Evolutionary conservation across 176 grass and related monocot genomes (phyloP).

Genomic region (Aechmea fasciata): DNA sequence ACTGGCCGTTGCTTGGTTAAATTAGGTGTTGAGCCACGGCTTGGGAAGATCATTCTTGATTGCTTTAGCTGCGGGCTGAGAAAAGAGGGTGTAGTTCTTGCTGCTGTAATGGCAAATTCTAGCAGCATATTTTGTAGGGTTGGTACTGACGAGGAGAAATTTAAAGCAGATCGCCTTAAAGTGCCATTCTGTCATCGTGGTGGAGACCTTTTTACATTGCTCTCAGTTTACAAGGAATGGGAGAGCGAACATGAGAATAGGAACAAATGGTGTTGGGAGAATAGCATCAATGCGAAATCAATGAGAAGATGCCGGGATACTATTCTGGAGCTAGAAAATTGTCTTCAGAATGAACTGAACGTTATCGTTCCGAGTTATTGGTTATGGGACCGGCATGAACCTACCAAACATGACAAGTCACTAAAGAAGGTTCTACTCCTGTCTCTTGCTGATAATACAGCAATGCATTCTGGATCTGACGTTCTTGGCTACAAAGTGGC

Average conservation of each 20-base stretch:
- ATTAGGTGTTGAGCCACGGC: constrained; percentile 20
- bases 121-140: constrained; percentile 29
- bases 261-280: constrained; percentile 21
- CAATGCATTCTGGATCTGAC: constrained; percentile 19
- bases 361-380: constrained; percentile 22
- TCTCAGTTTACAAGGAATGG: constrained; percentile 26
- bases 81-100: constrained; percentile 23
- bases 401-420: constrained; percentile 5
- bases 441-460: constrained; percentile 20
- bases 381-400: constrained; percentile 18
- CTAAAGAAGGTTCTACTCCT: constrained; percentile 21
- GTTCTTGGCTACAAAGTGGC: constrained; percentile 28
- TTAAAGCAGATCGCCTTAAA: constrained; percentile 23
- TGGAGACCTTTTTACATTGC: constrained; percentile 24
- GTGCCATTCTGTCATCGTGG: constrained; percentile 21
- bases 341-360: constrained; percentile 21
- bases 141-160: constrained; percentile 20
- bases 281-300: constrained; percentile 25
- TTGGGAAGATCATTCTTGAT: constrained; percentile 26
- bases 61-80: constrained; percentile 17
- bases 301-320: constrained; percentile 22
- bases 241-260: constrained; percentile 8
- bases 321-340: constrained; percentile 18
- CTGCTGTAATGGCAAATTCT: constrained; percentile 25
- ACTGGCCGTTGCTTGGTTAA: constrained; percentile 9